A percentile compares a stretch with the other conserved stretches of the same genome.
phyloP scores from a whole-genome alignment of 2,329 filamentous ascomycete species.

The Colletotrichum zoysiae region DNA sequence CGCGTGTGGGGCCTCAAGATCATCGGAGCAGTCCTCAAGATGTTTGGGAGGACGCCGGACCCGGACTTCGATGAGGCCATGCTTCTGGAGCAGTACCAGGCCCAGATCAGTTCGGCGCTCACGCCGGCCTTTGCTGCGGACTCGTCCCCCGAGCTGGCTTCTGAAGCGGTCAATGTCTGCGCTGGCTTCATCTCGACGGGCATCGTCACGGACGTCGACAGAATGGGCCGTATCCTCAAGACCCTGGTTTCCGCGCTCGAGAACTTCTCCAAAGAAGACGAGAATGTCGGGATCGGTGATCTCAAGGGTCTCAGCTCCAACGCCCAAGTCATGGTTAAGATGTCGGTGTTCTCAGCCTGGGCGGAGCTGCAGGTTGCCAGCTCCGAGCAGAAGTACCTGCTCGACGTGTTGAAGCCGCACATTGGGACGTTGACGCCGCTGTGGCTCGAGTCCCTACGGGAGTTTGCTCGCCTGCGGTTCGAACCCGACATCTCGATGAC shows the following conservation, averaged over 20 bases:
- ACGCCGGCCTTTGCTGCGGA: slow-evolving; percentile 96
- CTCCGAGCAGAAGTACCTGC: slow-evolving; percentile 88
- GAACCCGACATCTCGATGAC: slow-evolving; percentile 98
- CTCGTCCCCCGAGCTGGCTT: slow-evolving; percentile 94
- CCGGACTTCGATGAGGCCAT: slow-evolving; percentile 98
- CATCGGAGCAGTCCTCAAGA: slow-evolving; percentile 91
- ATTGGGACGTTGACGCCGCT: slow-evolving; percentile 90
- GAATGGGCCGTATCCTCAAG: slow-evolving; percentile 99
- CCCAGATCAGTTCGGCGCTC: slow-evolving; percentile 95
- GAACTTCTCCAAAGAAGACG: slow-evolving; percentile 86
- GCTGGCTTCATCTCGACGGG: slow-evolving; percentile 98
- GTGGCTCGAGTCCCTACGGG: slow-evolving; percentile 92
- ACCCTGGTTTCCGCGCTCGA: slow-evolving; percentile 91
- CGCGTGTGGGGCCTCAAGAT: slow-evolving; percentile 93
- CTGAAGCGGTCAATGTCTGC: slow-evolving; percentile 96
- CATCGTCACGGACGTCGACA: slow-evolving; percentile 95
- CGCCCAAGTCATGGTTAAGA: slow-evolving; percentile 97
- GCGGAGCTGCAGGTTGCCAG: slow-evolving; percentile 96
- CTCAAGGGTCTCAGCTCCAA: slow-evolving; percentile 94
- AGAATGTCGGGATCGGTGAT: slow-evolving; percentile 91
- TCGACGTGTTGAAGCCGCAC: slow-evolving; percentile 89
- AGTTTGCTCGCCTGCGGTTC: slow-evolving; percentile 93
- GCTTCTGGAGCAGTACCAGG: slow-evolving; percentile 96
- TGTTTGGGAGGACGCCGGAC: slow-evolving; percentile 95
- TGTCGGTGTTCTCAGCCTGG: slow-evolving; percentile 97